Evolutionary conservation across 306 rosid genomes (phyloP).

Genomic region (Malus asiatica): DNA sequence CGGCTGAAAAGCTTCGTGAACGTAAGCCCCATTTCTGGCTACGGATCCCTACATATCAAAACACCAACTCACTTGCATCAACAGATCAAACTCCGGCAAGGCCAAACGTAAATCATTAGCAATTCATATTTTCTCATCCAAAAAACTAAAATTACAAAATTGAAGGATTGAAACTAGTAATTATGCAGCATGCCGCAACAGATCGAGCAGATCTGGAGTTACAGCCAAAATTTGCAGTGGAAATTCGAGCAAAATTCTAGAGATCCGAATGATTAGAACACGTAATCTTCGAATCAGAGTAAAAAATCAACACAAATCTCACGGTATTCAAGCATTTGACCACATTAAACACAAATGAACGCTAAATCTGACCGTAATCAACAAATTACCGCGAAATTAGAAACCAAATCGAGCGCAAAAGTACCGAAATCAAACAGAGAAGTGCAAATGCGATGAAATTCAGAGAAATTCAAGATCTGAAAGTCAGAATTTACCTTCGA

Average conservation of each 20-base stretch:
- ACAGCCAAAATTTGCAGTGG: slow-evolving; percentile 2
- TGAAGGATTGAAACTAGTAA: not conserved
- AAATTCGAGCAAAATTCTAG: not conserved
- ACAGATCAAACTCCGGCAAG: not conserved
- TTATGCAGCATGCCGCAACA: not conserved
- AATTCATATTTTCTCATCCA: not conserved
- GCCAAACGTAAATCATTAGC: not conserved
- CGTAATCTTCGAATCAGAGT: slow-evolving; percentile 20
- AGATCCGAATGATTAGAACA: slow-evolving; percentile 32
- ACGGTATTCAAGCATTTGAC: not conserved
- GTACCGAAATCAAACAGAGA: slow-evolving; percentile 5
- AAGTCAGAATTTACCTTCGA: slow-evolving; percentile 39
- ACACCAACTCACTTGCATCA: not conserved
- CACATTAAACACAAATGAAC: not conserved
- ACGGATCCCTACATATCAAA: slow-evolving; percentile 36
- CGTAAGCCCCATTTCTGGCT: slow-evolving; percentile 82
- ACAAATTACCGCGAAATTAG: not conserved
- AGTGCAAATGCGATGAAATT: slow-evolving; percentile 1
- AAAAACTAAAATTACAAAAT: not conserved
- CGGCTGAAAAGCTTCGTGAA: slow-evolving; percentile 98
- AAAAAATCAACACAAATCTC: not conserved
- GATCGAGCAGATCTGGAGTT: slow-evolving; percentile 37
- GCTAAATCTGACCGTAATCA: not conserved
- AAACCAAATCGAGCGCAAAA: not conserved
- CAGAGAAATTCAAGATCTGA: slow-evolving; percentile 22